Evolutionary conservation across 176 grass and related monocot species (phyloP).

Genomic region (Poa pratensis): DNA sequence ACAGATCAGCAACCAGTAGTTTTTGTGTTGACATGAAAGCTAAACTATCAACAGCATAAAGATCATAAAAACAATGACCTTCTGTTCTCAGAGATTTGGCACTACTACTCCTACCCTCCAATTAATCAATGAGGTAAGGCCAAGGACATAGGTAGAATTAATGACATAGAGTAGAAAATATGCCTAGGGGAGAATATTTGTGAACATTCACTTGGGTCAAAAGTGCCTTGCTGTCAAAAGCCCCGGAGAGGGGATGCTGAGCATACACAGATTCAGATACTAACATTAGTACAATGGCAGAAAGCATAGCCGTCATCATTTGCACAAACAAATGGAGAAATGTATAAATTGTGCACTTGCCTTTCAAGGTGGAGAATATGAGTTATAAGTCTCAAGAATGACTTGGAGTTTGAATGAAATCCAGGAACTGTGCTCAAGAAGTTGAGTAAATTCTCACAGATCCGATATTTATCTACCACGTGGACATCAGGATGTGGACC

Average conservation of each 20-base stretch:
- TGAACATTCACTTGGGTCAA: background rate
- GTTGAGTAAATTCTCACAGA: constrained; percentile 69
- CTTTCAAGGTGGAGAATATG: constrained; percentile 94
- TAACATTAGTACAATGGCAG: background rate
- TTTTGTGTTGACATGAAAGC: constrained; percentile 20
- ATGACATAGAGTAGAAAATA: constrained; percentile 7
- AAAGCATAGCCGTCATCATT: constrained; percentile 15
- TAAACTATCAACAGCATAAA: constrained; percentile 27
- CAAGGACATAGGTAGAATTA: background rate
- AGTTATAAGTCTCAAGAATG: constrained; percentile 57
- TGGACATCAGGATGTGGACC: constrained; percentile 40
- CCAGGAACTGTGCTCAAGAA: constrained; percentile 70
- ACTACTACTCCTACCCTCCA: constrained; percentile 20
- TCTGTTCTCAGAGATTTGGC: background rate
- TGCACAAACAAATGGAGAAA: constrained; percentile 32
- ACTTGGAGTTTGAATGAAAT: constrained; percentile 69
- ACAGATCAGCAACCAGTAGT: constrained; percentile 24
- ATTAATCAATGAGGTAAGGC: background rate
- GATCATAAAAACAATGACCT: constrained; percentile 26
- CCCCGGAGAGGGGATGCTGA: background rate
- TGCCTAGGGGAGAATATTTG: constrained; percentile 12
- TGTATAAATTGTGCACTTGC: constrained; percentile 50
- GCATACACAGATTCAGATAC: background rate
- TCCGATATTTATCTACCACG: constrained; percentile 55
- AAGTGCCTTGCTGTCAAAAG: background rate